Evolutionary conservation across 2,329 filamentous ascomycete genomes (phyloP), one percentile per base, ranked within the genome.

Genomic region (Diaporthe nobilis): DNA sequence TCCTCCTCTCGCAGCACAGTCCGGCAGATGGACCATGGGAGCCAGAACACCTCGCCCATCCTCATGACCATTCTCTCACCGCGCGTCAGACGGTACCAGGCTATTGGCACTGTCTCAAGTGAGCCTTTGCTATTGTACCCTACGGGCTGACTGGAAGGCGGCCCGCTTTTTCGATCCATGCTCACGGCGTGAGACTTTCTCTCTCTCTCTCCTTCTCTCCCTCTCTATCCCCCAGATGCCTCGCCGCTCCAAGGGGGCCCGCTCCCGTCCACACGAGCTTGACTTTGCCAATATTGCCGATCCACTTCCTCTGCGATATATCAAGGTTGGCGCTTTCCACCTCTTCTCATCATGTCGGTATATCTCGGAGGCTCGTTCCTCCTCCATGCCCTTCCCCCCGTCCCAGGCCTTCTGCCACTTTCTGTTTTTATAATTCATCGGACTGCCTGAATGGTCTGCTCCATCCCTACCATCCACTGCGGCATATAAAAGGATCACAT

Each of bases 101-200:
- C 61, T 68, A 71, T 77, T 76, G 63, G 42, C 76, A 75, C 70
- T 71, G 76, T 75, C 76, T 76, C 58, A 47, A 76, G 58, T 72
- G 71, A 77, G 74, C 74, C 74, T 73, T 13, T 75, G 31, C 57
- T 44, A 57, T 53, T 44, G 60, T 63, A 44, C 60, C 39, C 25
- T 63, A 68, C 58, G 58, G 75, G 73, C 75, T 77, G 74, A 77
- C 61, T 55, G 71, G 49, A 57, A 42, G 25, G 25, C 73, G 73
- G 51, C 73, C 73, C 61, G 72, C 61, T 73, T 57, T 71, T 71
- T 71, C 47, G 55, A 63, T 71, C 65, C 70, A 63, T 75, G 39
- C 44, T 42, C 61, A 47, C 44, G 20, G 39, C 49, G 74, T 77
- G 70, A 77, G 76, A 71, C 63, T 77, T 37, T 61, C 58, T 44